Evolutionary conservation across 148 eudicot genomes (phyloP).

Genomic region (Spergularia bocconei): DNA sequence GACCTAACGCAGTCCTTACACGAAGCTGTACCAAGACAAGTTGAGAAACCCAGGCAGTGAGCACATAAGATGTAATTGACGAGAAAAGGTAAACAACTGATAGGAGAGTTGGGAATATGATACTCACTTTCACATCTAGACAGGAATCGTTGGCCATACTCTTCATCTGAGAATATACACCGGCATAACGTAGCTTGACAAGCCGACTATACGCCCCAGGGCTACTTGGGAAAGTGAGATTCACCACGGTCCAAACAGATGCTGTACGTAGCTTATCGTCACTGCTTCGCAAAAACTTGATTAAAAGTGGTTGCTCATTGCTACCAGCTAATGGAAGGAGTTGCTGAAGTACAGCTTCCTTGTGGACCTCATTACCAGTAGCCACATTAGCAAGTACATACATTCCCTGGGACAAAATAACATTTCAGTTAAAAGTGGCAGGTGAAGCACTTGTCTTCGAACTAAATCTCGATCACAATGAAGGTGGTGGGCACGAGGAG

Average conservation of each 20-base stretch:
- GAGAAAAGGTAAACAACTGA: neutral
- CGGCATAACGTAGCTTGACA: slow-evolving; percentile 55
- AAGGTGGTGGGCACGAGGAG: neutral
- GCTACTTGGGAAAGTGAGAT: slow-evolving; percentile 70
- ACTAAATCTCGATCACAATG: too few relatives aligned
- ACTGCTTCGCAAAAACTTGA: slow-evolving; percentile 61
- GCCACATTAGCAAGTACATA: slow-evolving; percentile 78
- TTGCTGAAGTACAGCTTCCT: slow-evolving; percentile 73
- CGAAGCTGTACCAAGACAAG: slow-evolving; percentile 61
- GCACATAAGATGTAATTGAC: neutral
- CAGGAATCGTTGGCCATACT: slow-evolving; percentile 78
- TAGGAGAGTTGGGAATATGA: neutral
- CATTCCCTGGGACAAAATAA: slow-evolving; percentile 58
- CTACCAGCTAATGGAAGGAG: slow-evolving; percentile 46
- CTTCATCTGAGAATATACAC: slow-evolving; percentile 63
- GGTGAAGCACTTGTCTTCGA: neutral
- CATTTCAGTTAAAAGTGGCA: neutral
- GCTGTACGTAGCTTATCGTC: slow-evolving; percentile 69
- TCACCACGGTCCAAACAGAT: slow-evolving; percentile 70
- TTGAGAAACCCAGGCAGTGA: slow-evolving; percentile 2
- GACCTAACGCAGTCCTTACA: slow-evolving; percentile 57
- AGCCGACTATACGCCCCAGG: slow-evolving; percentile 62
- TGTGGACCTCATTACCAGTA: slow-evolving; percentile 78
- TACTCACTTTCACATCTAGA: slow-evolving; percentile 80
- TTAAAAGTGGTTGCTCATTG: slow-evolving; percentile 39